phyloP scores from a whole-genome alignment of 2,329 filamentous ascomycete species.

The Elsinoe australis region DNA sequence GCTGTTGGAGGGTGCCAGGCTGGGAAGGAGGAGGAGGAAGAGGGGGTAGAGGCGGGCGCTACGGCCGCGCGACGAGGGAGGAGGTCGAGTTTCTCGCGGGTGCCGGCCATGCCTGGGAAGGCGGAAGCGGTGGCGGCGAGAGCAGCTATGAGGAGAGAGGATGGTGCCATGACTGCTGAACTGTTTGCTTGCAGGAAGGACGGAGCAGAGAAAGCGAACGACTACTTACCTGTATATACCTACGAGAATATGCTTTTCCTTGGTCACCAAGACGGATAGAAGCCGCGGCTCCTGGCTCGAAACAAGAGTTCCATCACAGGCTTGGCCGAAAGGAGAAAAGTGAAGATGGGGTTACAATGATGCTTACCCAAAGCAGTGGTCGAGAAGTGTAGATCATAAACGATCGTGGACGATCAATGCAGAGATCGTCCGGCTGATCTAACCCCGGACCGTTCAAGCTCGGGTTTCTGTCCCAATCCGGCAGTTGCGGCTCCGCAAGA shows the following conservation, averaged over 20 bases:
- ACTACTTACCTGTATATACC: too few species aligned
- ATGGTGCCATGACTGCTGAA: background rate
- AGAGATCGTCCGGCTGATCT: background rate
- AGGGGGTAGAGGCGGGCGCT: background rate
- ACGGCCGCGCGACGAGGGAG: background rate
- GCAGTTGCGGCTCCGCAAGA: too few species aligned
- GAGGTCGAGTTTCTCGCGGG: background rate
- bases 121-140: constrained; percentile 8
- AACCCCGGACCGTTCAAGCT: too few species aligned
- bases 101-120: constrained; percentile 15
- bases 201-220: too few species aligned
- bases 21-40: constrained; percentile 1
- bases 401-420: too few species aligned
- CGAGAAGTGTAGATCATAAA: background rate
- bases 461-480: too few species aligned
- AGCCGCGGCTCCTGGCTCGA: background rate
- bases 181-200: background rate
- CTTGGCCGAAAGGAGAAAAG: too few species aligned
- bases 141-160: background rate
- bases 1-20: constrained; percentile 15
- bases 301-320: too few species aligned
- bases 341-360: too few species aligned
- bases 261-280: too few species aligned
- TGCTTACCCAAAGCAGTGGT: background rate
- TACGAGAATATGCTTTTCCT: too few species aligned